These are phyloP conservation scores for Stephania yunnanensis DNA, from an alignment of 164 flowering plant genomes.

Conservation along the genomic window DNA sequence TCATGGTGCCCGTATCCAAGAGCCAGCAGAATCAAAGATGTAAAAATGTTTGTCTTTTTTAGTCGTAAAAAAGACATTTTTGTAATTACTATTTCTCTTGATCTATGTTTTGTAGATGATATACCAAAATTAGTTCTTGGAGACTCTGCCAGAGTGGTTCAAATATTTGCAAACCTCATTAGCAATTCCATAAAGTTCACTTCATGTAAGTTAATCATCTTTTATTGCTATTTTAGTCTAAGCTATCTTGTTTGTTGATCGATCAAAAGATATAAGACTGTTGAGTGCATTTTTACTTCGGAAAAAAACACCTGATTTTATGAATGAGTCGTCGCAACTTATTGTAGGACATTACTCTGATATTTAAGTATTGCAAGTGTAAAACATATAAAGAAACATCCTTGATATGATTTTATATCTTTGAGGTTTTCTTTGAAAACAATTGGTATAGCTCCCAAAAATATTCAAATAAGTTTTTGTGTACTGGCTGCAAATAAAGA, in stretches of 20 bases:
- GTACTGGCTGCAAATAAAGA: too few relatives aligned
- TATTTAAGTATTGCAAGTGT: background rate
- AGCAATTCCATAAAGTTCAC: constrained; percentile 98
- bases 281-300: background rate
- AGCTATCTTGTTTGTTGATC: background rate
- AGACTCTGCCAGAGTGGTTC: constrained; percentile 93
- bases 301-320: background rate
- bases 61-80: background rate
- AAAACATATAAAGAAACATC: background rate
- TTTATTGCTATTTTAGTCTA: background rate
- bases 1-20: background rate
- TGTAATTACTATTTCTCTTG: background rate
- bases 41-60: background rate
- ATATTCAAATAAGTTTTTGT: too few relatives aligned
- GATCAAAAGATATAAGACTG: background rate
- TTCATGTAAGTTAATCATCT: constrained; percentile 49
- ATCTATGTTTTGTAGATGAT: constrained; percentile 54
- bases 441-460: background rate
- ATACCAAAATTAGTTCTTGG: constrained; percentile 81
- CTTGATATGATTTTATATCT: background rate
- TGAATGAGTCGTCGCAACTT: background rate
- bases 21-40: background rate
- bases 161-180: constrained; percentile 87
- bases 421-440: background rate
- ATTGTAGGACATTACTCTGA: background rate